These are phyloP conservation scores for Agapanthus africanus DNA, from an alignment of 106 monocot species.

Conservation along the genomic window DNA sequence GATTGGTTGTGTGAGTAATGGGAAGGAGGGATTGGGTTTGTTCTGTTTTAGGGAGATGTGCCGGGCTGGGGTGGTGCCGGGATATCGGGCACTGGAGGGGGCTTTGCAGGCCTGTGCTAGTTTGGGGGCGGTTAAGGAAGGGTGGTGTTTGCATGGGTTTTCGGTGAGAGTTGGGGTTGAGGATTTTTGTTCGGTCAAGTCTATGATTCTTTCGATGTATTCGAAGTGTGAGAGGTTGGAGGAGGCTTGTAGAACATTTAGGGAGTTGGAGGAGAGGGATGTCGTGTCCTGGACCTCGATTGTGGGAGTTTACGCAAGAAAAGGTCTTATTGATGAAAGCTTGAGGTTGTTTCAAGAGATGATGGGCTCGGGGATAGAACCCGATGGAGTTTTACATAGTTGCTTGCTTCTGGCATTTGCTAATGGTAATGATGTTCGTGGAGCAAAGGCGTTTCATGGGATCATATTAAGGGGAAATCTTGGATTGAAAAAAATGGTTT, in stretches of 20 bases:
- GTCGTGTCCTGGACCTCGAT: constrained; percentile 64
- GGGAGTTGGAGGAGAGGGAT: constrained; percentile 49
- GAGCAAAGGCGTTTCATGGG: constrained; percentile 60
- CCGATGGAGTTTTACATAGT: constrained; percentile 53
- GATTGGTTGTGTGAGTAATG: constrained; percentile 55
- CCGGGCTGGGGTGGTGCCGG: constrained; percentile 22
- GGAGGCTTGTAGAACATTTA: constrained; percentile 35
- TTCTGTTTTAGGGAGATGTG: constrained; percentile 36
- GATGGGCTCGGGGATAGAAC: constrained; percentile 36
- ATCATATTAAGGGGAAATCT: constrained; percentile 48
- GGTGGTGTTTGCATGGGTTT: constrained; percentile 52
- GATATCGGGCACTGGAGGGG: constrained; percentile 44
- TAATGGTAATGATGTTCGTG: constrained; percentile 16
- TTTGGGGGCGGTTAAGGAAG: constrained; percentile 25
- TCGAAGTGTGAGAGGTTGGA: constrained; percentile 45
- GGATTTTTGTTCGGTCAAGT: constrained; percentile 20
- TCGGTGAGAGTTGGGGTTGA: constrained; percentile 33
- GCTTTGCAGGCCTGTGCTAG: constrained; percentile 49
- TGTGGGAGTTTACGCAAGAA: constrained; percentile 34
- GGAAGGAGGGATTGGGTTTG: constrained; percentile 36
- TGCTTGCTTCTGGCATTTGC: constrained; percentile 47
- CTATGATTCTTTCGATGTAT: constrained; percentile 56
- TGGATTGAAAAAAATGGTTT: constrained; percentile 14
- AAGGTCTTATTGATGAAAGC: constrained; percentile 27
- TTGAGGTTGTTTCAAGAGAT: constrained; percentile 33